These are phyloP conservation scores for Capronia epimyces DNA, from an alignment of 2,329 filamentous ascomycete species.

Conservation along the genomic window DNA sequence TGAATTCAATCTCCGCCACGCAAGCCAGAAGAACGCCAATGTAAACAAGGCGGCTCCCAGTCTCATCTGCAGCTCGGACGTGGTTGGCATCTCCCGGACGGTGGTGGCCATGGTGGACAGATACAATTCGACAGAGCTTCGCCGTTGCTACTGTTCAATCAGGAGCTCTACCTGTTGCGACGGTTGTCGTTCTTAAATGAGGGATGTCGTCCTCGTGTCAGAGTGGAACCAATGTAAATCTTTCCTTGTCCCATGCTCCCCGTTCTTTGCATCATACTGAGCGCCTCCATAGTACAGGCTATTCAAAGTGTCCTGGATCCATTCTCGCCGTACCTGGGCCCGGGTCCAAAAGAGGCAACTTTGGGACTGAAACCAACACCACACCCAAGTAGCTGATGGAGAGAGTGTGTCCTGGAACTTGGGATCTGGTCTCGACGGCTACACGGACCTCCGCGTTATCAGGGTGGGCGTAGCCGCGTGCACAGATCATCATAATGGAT, in stretches of 20 bases:
- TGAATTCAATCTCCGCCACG: not conserved
- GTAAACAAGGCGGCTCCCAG: not conserved
- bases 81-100: not conserved
- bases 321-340: too few species aligned
- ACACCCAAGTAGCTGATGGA: not conserved
- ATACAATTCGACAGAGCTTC: not conserved
- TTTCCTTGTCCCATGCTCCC: too few species aligned
- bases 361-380: not conserved
- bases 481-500: too few species aligned
- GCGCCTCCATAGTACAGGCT: not conserved
- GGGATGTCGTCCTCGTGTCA: too few species aligned
- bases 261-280: too few species aligned
- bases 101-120: not conserved
- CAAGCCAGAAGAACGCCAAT: not conserved
- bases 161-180: too few species aligned
- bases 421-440: too few species aligned
- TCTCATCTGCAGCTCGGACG: not conserved
- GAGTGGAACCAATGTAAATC: too few species aligned
- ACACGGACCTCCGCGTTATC: not conserved
- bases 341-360: not conserved
- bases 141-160: too few species aligned
- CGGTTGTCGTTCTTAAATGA: too few species aligned
- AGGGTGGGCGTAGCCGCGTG: too few species aligned
- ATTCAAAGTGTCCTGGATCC: not conserved
- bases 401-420: too few species aligned